These are phyloP conservation scores for Leccinellum luteum DNA, from an alignment of 768 basidiomycete species.

Conservation along the genomic window DNA sequence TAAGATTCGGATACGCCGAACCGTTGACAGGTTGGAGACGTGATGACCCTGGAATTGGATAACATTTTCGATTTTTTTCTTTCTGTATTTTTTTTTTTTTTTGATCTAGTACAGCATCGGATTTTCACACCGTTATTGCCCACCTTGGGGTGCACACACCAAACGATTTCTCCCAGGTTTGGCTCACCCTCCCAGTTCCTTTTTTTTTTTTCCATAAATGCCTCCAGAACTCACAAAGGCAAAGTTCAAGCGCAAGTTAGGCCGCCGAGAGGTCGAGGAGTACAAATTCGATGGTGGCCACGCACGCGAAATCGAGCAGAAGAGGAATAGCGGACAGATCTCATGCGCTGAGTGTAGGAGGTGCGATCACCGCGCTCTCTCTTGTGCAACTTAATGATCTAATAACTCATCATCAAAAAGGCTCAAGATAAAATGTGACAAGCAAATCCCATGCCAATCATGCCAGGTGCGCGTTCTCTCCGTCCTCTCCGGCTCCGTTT, in stretches of 20 bases:
- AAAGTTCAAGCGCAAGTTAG: constrained; percentile 48
- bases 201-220: constrained; percentile 34
- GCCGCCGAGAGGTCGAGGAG: constrained; percentile 50
- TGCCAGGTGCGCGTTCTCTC: constrained; percentile 50
- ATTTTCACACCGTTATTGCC: constrained; percentile 28
- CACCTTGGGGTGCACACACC: constrained; percentile 18
- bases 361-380: constrained; percentile 54
- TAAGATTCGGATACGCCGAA: neutral
- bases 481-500: neutral
- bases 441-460: constrained; percentile 76
- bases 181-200: constrained; percentile 5
- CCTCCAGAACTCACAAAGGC: constrained; percentile 53
- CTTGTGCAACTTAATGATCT: constrained; percentile 22
- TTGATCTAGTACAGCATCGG: constrained; percentile 11
- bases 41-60: neutral
- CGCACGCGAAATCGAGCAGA: constrained; percentile 68
- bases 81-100: constrained; percentile 1
- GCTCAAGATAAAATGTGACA: constrained; percentile 81
- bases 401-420: constrained; percentile 32
- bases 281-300: constrained; percentile 50
- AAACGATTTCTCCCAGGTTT: constrained; percentile 19
- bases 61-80: neutral
- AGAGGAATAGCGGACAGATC: constrained; percentile 72
- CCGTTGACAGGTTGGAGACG: constrained; percentile 3
- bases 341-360: constrained; percentile 80